These are phyloP conservation scores for Lachancea kluyveri DNA, from an alignment of 805 yeast genomes.

Conservation along the genomic window DNA sequence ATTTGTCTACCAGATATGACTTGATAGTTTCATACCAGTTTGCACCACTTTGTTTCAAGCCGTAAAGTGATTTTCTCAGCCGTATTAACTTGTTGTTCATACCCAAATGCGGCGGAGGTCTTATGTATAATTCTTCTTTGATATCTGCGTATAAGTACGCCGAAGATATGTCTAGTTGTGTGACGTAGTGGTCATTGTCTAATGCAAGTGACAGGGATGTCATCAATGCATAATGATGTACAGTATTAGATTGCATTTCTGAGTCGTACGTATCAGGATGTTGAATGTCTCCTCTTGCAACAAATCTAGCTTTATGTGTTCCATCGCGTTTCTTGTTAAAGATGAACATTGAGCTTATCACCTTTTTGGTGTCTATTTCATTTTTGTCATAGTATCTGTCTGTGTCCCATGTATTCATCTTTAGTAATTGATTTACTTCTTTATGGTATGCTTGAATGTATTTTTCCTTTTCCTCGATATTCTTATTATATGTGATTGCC, in stretches of 20 bases:
- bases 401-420: conserved; percentile 10
- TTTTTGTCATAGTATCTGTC: neutral
- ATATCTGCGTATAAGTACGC: conserved; percentile 7
- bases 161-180: conserved; percentile 8
- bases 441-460: conserved; percentile 9
- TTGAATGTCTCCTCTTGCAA: conserved; percentile 14
- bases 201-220: conserved; percentile 8
- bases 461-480: conserved; percentile 3
- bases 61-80: conserved; percentile 7
- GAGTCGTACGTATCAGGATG: conserved; percentile 7
- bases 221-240: conserved; percentile 12
- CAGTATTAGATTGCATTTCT: conserved; percentile 7
- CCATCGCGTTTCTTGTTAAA: conserved; percentile 13
- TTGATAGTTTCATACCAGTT: conserved; percentile 3
- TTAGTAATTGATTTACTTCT: conserved; percentile 11
- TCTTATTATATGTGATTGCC: conserved; percentile 6
- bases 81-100: conserved; percentile 6
- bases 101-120: conserved; percentile 7
- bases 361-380: conserved; percentile 2
- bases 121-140: conserved; percentile 8
- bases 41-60: conserved; percentile 2
- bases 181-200: conserved; percentile 5
- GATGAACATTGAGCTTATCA: conserved; percentile 10
- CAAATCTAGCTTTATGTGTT: conserved; percentile 10
- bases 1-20: neutral